A percentile compares a stretch with the other conserved stretches of the same genome.
Conservation (phyloP, 129 eudicot species). For the Ambrosia artemisiifolia region DNA sequence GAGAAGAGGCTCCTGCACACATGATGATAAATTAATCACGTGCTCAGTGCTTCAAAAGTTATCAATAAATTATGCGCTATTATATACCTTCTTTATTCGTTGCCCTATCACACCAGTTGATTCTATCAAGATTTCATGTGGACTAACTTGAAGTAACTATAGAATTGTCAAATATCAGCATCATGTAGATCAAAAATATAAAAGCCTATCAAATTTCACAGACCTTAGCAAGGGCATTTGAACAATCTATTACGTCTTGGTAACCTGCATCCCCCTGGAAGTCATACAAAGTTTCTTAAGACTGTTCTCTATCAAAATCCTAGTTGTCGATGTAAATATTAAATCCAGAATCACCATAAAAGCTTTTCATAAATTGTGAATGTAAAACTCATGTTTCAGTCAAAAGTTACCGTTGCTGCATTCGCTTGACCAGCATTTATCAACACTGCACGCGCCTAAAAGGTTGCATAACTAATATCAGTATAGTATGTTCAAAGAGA, state of each 20-base stretch:
- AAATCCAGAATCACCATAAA: slow-evolving; percentile 15
- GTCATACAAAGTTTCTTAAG: slow-evolving; percentile 37
- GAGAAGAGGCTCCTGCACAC: slow-evolving; percentile 78
- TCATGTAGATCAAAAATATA: not conserved
- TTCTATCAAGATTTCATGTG: slow-evolving; percentile 79
- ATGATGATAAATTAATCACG: slow-evolving; percentile 13
- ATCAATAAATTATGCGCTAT: not conserved
- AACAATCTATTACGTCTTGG: slow-evolving; percentile 87
- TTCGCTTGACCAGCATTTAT: slow-evolving; percentile 99
- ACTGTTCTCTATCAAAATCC: slow-evolving; percentile 13
- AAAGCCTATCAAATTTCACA: slow-evolving; percentile 3
- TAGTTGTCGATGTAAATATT: not conserved
- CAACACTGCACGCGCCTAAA: slow-evolving; percentile 91
- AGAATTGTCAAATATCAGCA: slow-evolving; percentile 18
- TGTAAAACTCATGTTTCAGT: not conserved
- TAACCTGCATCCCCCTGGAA: slow-evolving; percentile 94
- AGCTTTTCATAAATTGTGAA: slow-evolving; percentile 10
- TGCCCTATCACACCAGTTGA: slow-evolving; percentile 97
- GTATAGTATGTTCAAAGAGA: not conserved
- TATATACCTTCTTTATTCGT: slow-evolving; percentile 84
- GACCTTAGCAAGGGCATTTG: slow-evolving; percentile 78
- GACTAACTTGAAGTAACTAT: slow-evolving; percentile 73
- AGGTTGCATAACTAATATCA: slow-evolving; percentile 21
- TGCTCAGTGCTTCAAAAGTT: not conserved
- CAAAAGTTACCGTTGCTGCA: slow-evolving; percentile 62